Evolutionary conservation across 2,329 filamentous ascomycete species (phyloP).

Genomic region (Colletotrichum lindemuthianum): DNA sequence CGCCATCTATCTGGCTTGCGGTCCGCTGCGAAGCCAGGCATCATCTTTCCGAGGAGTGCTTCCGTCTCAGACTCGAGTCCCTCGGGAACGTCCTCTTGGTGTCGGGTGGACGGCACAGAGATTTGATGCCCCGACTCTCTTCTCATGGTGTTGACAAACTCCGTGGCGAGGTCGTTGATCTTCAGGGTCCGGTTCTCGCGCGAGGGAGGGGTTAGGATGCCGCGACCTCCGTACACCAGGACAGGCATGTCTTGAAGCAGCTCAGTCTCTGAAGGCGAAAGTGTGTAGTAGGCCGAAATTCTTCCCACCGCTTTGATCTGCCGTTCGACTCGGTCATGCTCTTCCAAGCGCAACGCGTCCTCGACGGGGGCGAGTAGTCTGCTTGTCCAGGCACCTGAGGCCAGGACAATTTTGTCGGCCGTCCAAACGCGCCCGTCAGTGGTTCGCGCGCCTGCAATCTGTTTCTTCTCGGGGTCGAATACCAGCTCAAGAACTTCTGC

Average conservation of each 20-base stretch:
- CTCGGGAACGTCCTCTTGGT: conserved; percentile 1
- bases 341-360: background rate
- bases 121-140: conserved; percentile 4
- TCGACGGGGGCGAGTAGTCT: conserved; percentile 55
- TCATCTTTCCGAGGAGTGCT: background rate
- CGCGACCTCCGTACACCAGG: background rate
- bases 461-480: background rate
- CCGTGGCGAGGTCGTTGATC: conserved; percentile 21
- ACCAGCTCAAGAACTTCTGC: conserved; percentile 7
- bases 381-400: conserved; percentile 62
- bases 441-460: background rate
- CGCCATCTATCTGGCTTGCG: conserved; percentile 11
- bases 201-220: conserved; percentile 19
- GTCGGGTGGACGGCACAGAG: background rate
- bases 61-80: conserved; percentile 3
- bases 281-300: conserved; percentile 16
- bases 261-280: conserved; percentile 3
- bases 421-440: background rate
- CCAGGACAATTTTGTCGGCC: conserved; percentile 63
- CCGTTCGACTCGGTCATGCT: conserved; percentile 12
- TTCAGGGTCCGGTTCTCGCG: conserved; percentile 18
- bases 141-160: conserved; percentile 18
- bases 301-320: conserved; percentile 25
- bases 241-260: conserved; percentile 11
- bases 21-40: background rate